Base-by-base conservation (phyloP, 148 eudicot genomes). In the Hydrangea macrophylla region DNA sequence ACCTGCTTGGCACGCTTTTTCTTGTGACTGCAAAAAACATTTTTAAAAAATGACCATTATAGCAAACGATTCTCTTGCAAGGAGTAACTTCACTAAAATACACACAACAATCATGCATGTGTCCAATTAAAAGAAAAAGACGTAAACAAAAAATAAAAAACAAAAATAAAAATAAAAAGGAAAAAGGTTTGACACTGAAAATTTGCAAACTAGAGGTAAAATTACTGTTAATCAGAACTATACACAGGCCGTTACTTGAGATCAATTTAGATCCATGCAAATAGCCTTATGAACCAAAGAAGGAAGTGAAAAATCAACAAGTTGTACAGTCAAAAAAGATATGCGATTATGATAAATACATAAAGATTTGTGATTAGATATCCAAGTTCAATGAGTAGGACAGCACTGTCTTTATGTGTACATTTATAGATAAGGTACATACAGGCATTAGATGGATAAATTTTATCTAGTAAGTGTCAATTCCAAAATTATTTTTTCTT, bases 1-100 rank as follows among this genome's bases (percentile, higher is more conserved):
- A 88, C 71, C 82, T 92, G 87, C 62, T 86, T 87, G 12, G 74
- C 84, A 37, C 96, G 94, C 58, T 92, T 92, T 60, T 80, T 84
- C 87, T 87, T 88, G 76, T 92, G 90, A 72, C 96, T 90, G 85
- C 69, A 74, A 51, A n/a, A 76, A 27, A 68, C 61, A 63, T 20
- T 53, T 55, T 40, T 13, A 37, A 39, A 10, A 8, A 20, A n/a
- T 56, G 39, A 55, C 27, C 22, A 70, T 27, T 33, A 26, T n/a
- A 67, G 54, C 9, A 24, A 42, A 7, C n/a, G 45, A 64, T 6
- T 25, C n/a, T 12, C 33, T 22, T 15, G 10, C 2, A 56, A 24
- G 30, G 2, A 37, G 10, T 25, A 33, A 24, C 24, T 39, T 11
- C 62, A 55, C 23, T 40, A 55, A 67, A 37, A 18, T 33, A 10